Conservation (phyloP, 345 rosid species). For the Noccaea caerulescens region DNA sequence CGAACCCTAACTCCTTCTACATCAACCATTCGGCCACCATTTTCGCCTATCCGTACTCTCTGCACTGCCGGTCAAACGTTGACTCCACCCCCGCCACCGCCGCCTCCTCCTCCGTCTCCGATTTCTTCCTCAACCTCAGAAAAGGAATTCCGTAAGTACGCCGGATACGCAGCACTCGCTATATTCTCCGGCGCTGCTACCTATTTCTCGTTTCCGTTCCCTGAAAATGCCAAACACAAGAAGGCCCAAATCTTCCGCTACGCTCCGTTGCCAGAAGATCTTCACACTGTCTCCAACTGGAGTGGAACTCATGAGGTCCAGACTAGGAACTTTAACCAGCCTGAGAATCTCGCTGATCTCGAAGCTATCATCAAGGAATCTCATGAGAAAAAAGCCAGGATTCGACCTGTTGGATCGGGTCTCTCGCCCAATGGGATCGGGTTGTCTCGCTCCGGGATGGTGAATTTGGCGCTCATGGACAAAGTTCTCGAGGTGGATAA, state of each 20-base stretch:
- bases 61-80: slow-evolving; percentile 41
- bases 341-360: slow-evolving; percentile 67
- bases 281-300: slow-evolving; percentile 95
- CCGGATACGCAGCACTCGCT: slow-evolving; percentile 84
- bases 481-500: slow-evolving; percentile 78
- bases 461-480: slow-evolving; percentile 85
- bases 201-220: slow-evolving; percentile 87
- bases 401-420: slow-evolving; percentile 95
- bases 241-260: slow-evolving; percentile 89
- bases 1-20: slow-evolving; percentile 27
- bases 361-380: slow-evolving; percentile 70
- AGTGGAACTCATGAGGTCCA: slow-evolving; percentile 98
- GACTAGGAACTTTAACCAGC: slow-evolving; percentile 86
- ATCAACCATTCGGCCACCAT: slow-evolving; percentile 36
- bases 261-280: slow-evolving; percentile 93
- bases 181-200: slow-evolving; percentile 81
- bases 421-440: slow-evolving; percentile 93
- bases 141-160: slow-evolving; percentile 71
- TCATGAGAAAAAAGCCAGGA: slow-evolving; percentile 57
- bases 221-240: slow-evolving; percentile 81
- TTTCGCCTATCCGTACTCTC: slow-evolving; percentile 48
- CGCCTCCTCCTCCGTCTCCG: slow-evolving; percentile 41
- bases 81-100: slow-evolving; percentile 46
- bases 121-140: slow-evolving; percentile 59
- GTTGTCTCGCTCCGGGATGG: slow-evolving; percentile 87